Conservation (phyloP, 306 rosid genomes). For the Carpinus fangiana region DNA sequence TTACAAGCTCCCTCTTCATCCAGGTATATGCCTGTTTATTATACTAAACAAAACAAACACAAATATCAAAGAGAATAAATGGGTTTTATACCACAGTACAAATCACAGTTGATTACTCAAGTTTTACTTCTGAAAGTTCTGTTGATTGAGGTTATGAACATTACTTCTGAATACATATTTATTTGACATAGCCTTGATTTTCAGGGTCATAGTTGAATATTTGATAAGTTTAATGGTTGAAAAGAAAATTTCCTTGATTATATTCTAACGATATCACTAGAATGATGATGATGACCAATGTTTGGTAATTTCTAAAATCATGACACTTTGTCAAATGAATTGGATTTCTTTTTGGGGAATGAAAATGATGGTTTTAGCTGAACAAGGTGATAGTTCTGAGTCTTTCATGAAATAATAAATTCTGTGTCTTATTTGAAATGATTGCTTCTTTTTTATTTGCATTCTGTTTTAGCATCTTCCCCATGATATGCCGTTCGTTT, state of each 20-base stretch:
- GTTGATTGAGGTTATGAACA: conserved; percentile 2
- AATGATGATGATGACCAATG: neutral
- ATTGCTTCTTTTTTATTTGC: neutral
- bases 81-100: neutral
- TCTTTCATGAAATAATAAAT: neutral
- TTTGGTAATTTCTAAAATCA: neutral
- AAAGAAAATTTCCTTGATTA: neutral
- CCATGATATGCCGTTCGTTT: neutral
- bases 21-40: conserved; percentile 49
- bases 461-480: neutral
- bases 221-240: neutral
- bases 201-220: neutral
- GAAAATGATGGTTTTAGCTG: neutral
- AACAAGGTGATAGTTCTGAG: neutral
- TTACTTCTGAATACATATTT: neutral
- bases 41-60: neutral
- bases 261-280: neutral
- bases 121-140: neutral
- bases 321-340: neutral
- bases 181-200: neutral
- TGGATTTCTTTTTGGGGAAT: neutral
- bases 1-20: conserved; percentile 75
- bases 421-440: neutral
- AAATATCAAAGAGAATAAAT: neutral
- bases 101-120: neutral